phyloP scores from a whole-genome alignment of 2,329 filamentous ascomycete species.

The Purpureocillium lavendulum region DNA sequence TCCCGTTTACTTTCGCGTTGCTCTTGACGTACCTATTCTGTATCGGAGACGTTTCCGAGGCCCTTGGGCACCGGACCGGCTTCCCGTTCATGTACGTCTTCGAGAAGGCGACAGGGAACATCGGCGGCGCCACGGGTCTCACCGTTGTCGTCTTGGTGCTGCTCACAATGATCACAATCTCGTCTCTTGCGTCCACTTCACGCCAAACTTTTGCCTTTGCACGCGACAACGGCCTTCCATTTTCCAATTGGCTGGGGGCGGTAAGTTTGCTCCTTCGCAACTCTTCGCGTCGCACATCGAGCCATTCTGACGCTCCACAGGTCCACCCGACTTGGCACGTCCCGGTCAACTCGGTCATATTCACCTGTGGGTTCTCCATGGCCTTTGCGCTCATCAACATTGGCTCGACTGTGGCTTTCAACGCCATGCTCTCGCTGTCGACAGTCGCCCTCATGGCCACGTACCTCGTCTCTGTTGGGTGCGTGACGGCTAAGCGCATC shows the following conservation, averaged over 20 bases:
- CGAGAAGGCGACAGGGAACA: conserved; percentile 13
- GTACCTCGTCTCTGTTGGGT: conserved; percentile 23
- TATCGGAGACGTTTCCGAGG: conserved; percentile 9
- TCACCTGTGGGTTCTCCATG: conserved; percentile 17
- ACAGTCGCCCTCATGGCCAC: conserved; percentile 21
- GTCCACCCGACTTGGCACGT: conserved; percentile 15
- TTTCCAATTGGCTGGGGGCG: conserved; percentile 9
- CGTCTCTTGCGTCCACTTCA: conserved; percentile 18
- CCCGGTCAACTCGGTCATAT: conserved; percentile 22
- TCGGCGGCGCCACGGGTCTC: conserved; percentile 14
- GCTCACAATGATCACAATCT: conserved; percentile 15
- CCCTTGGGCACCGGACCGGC: conserved; percentile 6
- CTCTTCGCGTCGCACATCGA: too few species aligned
- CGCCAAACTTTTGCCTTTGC: conserved; percentile 22
- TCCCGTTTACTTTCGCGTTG: conserved; percentile 12
- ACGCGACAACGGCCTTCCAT: conserved; percentile 23
- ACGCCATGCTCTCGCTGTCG: conserved; percentile 23
- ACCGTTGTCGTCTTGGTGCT: conserved; percentile 17
- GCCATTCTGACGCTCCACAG: too few species aligned
- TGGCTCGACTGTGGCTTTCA: conserved; percentile 23
- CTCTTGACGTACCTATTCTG: conserved; percentile 14
- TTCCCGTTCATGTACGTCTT: conserved; percentile 21
- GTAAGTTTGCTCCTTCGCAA: too few species aligned
- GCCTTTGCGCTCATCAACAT: conserved; percentile 24
- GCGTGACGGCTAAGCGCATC: conserved; percentile 24